These are phyloP conservation scores for Arthrobotrys pseudoclavata DNA, from an alignment of 2,329 filamentous ascomycete genomes.

Conservation along the genomic window DNA sequence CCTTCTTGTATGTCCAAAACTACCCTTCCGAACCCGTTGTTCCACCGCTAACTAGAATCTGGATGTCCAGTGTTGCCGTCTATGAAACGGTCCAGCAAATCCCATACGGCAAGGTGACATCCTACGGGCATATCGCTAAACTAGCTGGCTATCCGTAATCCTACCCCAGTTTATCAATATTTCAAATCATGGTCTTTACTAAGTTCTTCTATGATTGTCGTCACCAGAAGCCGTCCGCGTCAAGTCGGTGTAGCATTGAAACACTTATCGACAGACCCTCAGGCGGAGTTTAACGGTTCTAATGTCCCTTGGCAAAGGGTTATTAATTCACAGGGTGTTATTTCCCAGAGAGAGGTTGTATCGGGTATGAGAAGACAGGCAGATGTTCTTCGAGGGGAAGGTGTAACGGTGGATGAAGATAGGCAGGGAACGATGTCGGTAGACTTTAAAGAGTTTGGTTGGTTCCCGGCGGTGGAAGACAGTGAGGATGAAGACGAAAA, in stretches of 20 bases:
- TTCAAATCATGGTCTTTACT: neutral
- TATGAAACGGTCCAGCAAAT: slow-evolving; percentile 89
- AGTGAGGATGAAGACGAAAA: slow-evolving; percentile 62
- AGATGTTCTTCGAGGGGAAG: slow-evolving; percentile 65
- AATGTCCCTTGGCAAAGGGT: slow-evolving; percentile 97
- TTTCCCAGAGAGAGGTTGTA: slow-evolving; percentile 76
- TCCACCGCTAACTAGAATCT: neutral
- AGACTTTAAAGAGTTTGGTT: slow-evolving; percentile 65
- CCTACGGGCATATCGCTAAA: slow-evolving; percentile 83
- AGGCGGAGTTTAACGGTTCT: slow-evolving; percentile 74
- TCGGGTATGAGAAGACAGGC: slow-evolving; percentile 66
- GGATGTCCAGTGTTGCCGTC: slow-evolving; percentile 70
- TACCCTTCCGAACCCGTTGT: neutral
- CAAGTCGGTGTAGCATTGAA: slow-evolving; percentile 94
- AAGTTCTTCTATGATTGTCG: neutral
- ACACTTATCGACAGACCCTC: slow-evolving; percentile 75
- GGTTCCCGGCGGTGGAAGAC: slow-evolving; percentile 68
- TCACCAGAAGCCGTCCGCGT: slow-evolving; percentile 69
- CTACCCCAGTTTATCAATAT: neutral
- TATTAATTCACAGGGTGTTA: slow-evolving; percentile 83
- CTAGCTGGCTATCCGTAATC: slow-evolving; percentile 79
- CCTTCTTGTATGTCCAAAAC: slow-evolving; percentile 74
- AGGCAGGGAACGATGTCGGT: slow-evolving; percentile 65
- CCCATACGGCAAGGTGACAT: slow-evolving; percentile 84
- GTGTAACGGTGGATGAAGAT: slow-evolving; percentile 65